Percentiles rank a stretch among this genome's conserved stretches.
These are phyloP conservation scores for Blepharisma undulans DNA, from an alignment of 169 alveolate genomes.

Conservation along the genomic window DNA sequence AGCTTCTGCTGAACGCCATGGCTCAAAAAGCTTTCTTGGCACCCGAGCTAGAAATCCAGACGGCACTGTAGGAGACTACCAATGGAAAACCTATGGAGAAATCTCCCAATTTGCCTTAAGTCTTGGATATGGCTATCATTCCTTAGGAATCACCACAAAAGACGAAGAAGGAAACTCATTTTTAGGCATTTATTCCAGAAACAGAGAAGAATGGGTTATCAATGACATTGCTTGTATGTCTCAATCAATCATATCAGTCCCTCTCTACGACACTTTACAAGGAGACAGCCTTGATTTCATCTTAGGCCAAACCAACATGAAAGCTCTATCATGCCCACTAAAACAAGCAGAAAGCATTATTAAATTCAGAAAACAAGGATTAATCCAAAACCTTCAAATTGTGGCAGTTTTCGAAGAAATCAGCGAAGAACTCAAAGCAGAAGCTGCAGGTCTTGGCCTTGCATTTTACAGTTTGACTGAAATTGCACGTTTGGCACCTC, in stretches of 20 bases:
- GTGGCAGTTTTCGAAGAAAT: background rate
- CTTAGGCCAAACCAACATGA: background rate
- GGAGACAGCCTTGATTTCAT: background rate
- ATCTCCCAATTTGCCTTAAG: background rate
- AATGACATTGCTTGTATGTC: conserved; percentile 55
- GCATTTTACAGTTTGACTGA: background rate
- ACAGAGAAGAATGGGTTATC: conserved; percentile 88
- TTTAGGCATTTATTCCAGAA: conserved; percentile 81
- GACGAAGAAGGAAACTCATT: background rate
- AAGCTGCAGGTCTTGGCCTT: background rate
- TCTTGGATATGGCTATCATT: background rate
- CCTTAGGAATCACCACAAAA: background rate
- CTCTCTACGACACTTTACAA: conserved; percentile 12
- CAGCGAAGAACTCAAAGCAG: background rate
- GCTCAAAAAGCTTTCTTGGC: background rate
- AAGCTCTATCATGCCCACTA: background rate
- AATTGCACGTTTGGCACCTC: background rate
- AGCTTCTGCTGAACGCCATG: background rate
- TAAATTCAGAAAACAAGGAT: background rate
- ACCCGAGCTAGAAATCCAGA: background rate
- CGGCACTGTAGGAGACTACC: conserved; percentile 12
- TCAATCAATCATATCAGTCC: background rate
- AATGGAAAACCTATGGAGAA: background rate
- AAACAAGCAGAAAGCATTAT: background rate
- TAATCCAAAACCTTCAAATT: background rate